phyloP scores from a whole-genome alignment of 768 basidiomycete species.

The Psilocybe sp. region DNA sequence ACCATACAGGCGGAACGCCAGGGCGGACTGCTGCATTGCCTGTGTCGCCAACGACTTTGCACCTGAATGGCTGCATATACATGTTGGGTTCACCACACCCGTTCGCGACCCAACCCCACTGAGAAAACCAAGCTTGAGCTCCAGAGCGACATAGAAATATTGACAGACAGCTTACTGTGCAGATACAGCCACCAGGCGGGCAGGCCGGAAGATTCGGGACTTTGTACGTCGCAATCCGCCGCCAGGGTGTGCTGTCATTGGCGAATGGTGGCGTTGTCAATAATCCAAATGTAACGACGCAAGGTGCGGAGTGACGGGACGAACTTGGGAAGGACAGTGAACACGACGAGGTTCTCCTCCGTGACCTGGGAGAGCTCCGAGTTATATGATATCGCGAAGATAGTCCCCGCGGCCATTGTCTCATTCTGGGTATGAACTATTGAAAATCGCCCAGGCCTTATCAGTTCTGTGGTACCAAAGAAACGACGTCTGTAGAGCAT shows the following conservation, averaged over 20 bases:
- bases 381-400: slow-evolving; percentile 43
- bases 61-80: slow-evolving; percentile 40
- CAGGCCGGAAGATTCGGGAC: slow-evolving; percentile 44
- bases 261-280: neutral
- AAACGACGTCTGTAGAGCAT: slow-evolving; percentile 5
- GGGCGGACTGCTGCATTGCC: slow-evolving; percentile 28
- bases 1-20: slow-evolving; percentile 37
- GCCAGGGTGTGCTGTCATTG: slow-evolving; percentile 38
- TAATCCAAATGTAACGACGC: no score
- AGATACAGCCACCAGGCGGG: slow-evolving; percentile 39
- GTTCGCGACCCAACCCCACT: slow-evolving; percentile 17
- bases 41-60: slow-evolving; percentile 34
- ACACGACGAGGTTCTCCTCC: slow-evolving; percentile 41
- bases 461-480: neutral
- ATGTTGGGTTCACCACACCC: slow-evolving; percentile 42
- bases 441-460: neutral
- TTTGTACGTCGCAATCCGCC: slow-evolving; percentile 36
- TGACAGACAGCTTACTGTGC: slow-evolving; percentile 30
- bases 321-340: slow-evolving; percentile 37
- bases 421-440: slow-evolving; percentile 45
- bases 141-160: neutral
- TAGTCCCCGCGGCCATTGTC: slow-evolving; percentile 43
- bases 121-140: neutral
- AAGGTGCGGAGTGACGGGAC: slow-evolving; percentile 1
- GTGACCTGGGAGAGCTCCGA: slow-evolving; percentile 38